phyloP scores from a whole-genome alignment of 2,329 filamentous ascomycete genomes.

The Botrytis sinoallii region DNA sequence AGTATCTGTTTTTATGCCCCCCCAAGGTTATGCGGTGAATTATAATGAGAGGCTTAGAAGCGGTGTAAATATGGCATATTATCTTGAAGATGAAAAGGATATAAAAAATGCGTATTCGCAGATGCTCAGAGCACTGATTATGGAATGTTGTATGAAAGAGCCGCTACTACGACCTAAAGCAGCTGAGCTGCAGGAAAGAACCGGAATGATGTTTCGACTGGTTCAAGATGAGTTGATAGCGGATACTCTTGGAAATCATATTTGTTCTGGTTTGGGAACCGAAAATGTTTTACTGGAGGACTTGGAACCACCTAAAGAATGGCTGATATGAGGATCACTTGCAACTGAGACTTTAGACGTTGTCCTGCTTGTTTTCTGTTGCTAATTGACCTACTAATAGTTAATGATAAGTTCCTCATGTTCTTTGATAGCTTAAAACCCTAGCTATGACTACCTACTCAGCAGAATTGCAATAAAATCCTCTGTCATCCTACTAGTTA shows the following conservation, averaged over 20 bases:
- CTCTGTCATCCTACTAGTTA: accelerated
- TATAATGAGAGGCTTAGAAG: not conserved
- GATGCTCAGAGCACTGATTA: not conserved
- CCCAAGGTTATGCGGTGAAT: not conserved
- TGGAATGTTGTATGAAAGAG: slow-evolving; percentile 1
- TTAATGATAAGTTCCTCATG: not conserved
- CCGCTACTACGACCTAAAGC: not conserved
- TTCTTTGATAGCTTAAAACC: not conserved
- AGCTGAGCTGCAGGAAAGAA: not conserved
- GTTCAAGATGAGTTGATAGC: too few relatives aligned
- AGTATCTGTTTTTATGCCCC: not conserved
- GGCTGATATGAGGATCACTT: not conserved
- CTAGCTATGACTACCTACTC: not conserved
- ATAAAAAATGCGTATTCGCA: not conserved
- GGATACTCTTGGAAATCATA: not conserved
- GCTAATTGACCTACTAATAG: not conserved
- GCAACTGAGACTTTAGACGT: not conserved
- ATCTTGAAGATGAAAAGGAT: not conserved
- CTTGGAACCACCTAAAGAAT: not conserved
- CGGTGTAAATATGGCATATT: not conserved
- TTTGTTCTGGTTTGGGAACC: not conserved
- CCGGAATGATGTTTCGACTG: not conserved
- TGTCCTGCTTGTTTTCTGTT: not conserved
- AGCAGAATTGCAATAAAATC: too few relatives aligned
- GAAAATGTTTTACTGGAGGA: not conserved